Evolutionary conservation across 305 asterid genomes (phyloP).

Genomic region (Solanum hybrid): DNA sequence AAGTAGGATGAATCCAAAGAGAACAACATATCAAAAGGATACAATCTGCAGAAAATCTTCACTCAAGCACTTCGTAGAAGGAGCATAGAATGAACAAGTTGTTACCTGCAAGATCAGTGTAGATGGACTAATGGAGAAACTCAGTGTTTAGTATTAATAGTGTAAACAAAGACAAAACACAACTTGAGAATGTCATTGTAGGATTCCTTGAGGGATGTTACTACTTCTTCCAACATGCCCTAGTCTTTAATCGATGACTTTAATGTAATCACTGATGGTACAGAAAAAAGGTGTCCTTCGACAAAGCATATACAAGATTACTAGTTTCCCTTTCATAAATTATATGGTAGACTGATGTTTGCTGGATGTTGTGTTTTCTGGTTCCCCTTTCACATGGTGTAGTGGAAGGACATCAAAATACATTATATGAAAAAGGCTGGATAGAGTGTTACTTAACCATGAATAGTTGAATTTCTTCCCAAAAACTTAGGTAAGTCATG

Average conservation of each 20-base stretch:
- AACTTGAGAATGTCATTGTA: not conserved
- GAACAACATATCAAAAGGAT: not conserved
- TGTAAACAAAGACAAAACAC: not conserved
- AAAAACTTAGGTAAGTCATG: not conserved
- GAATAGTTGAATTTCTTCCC: not conserved
- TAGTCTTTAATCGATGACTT: not conserved
- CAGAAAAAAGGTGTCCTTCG: not conserved
- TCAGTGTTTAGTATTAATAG: not conserved
- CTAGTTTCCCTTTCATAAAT: not conserved
- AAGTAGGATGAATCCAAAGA: not conserved
- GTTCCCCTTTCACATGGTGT: not conserved
- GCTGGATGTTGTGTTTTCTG: not conserved
- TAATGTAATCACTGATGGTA: not conserved
- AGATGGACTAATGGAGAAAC: not conserved
- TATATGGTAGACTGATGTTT: not conserved
- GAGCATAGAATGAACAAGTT: not conserved
- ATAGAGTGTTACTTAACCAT: not conserved
- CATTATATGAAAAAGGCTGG: not conserved
- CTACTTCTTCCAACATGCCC: not conserved
- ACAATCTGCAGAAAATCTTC: not conserved
- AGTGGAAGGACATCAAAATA: not conserved
- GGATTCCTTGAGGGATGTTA: not conserved
- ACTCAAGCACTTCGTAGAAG: not conserved
- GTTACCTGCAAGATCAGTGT: not conserved
- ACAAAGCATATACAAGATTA: not conserved